These are phyloP conservation scores for Starmerella apicola DNA, from an alignment of 805 yeast genomes.

Conservation along the genomic window DNA sequence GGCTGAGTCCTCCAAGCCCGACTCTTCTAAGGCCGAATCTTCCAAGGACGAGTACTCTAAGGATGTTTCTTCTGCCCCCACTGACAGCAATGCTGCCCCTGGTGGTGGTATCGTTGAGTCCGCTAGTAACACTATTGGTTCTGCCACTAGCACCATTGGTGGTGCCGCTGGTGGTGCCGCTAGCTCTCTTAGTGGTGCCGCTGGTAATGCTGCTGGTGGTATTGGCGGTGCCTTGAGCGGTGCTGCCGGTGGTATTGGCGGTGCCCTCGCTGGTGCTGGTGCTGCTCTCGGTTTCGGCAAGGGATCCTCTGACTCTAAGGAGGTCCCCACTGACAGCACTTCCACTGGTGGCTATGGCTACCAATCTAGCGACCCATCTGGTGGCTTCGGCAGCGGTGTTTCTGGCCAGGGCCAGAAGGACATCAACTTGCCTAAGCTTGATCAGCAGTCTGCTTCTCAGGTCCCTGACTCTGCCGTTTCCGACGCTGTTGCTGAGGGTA, in stretches of 20 bases:
- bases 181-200: slow-evolving; percentile 8
- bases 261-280: slow-evolving; percentile 12
- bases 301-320: too few relatives aligned
- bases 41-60: background rate
- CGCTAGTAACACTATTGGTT: background rate
- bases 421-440: background rate
- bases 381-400: background rate
- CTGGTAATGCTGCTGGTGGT: slow-evolving; percentile 18
- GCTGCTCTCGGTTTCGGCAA: too few relatives aligned
- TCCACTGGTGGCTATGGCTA: too few relatives aligned
- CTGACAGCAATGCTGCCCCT: background rate
- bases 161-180: slow-evolving; percentile 16
- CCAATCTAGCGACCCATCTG: background rate
- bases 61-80: background rate
- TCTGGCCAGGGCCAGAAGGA: background rate
- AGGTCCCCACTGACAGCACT: too few relatives aligned
- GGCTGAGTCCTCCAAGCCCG: background rate
- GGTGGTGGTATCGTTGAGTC: background rate
- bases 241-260: slow-evolving; percentile 12
- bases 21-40: background rate
- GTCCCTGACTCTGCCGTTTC: too few relatives aligned
- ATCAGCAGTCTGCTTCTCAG: background rate
- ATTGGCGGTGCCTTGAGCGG: slow-evolving; percentile 10
- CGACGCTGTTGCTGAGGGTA: too few relatives aligned
- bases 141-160: slow-evolving; percentile 7